Evolutionary conservation across 1,139 yeast genomes (phyloP).

Genomic region (Blastobotrys arbuscula): DNA sequence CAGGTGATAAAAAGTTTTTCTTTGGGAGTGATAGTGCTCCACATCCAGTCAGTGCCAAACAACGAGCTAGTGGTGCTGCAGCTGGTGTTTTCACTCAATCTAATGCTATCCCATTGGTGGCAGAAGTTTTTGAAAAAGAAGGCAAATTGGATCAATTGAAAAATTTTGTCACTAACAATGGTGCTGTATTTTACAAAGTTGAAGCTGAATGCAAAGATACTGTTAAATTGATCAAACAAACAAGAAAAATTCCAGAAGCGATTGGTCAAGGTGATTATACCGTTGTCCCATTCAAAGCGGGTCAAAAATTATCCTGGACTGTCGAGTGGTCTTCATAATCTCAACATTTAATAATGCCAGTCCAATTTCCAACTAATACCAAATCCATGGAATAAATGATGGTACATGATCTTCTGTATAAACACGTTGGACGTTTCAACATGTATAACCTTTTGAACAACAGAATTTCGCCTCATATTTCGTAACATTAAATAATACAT

Average conservation of each 20-base stretch:
- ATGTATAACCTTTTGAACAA: conserved; percentile 4
- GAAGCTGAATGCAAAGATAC: conserved; percentile 32
- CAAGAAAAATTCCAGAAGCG: conserved; percentile 51
- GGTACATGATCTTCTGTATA: neutral
- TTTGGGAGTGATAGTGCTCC: conserved; percentile 99
- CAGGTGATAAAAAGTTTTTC: conserved; percentile 89
- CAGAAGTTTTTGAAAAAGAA: conserved; percentile 71
- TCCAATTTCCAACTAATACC: conserved; percentile 4
- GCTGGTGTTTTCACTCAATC: conserved; percentile 97
- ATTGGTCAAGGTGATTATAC: conserved; percentile 45
- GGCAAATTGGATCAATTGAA: conserved; percentile 60
- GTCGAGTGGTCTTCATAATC: conserved; percentile 52
- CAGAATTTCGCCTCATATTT: neutral
- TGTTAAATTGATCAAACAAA: conserved; percentile 40
- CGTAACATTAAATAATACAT: neutral
- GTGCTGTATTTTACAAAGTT: conserved; percentile 63
- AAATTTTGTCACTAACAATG: conserved; percentile 71
- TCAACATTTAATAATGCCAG: neutral
- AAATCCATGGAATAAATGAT: neutral
- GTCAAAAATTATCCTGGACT: conserved; percentile 67
- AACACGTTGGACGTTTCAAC: neutral
- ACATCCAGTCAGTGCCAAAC: conserved; percentile 75
- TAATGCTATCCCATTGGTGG: conserved; percentile 74
- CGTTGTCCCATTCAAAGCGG: conserved; percentile 90
- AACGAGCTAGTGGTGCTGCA: conserved; percentile 77